Evolutionary conservation across 192 early-diverging fungal genomes (phyloP), one percentile per base, ranked within the genome.

Genomic region (Coemansia biformis): DNA sequence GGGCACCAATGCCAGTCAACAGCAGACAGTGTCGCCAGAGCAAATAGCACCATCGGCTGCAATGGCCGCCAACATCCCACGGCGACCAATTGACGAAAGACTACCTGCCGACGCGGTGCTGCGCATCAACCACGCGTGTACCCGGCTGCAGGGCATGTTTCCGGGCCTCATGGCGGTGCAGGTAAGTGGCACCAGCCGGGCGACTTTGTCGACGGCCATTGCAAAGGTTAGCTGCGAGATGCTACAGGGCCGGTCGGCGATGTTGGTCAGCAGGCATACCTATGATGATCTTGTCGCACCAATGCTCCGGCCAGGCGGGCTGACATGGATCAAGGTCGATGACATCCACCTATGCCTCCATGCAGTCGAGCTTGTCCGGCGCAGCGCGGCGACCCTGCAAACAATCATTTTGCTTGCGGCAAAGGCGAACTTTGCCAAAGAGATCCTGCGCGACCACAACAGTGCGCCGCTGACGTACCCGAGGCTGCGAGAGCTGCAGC

Each of bases 281-380:
- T 43, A 30, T 21, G 15, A 6, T 9, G 23, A 29, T 6, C 8
- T 6, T 24, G n/a, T 17, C 1, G 42, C 26, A 4, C 24, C 23
- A 2, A 29, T 15, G 42, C n/a, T 1, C 14, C 8, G 29, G 7
- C 15, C n/a, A 15, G 9, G 24, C 13, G 42, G 12, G 1, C 42
- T 43, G 8, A 15, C 15, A n/a, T 43, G 42, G 42, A 29, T 43
- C 24, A 24, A 29, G 10, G 26, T 43, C 10, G 42, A 43, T 26
- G 0, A 16, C 10, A 12, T 18, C 10, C 23, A 43, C 2, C 24
- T 4, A 4, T 43, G 42, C 42, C 9, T 16, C 12, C 7, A 29
- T 11, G 21, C 41, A 23, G 1, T 24, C 12, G 41, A 43, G 28
- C 26, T 43, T 1, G 26, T 43, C 14, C 42, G 42, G 7, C 42